These are phyloP conservation scores for Diaporthe eres DNA, from an alignment of 2,329 filamentous ascomycete genomes.

Conservation along the genomic window DNA sequence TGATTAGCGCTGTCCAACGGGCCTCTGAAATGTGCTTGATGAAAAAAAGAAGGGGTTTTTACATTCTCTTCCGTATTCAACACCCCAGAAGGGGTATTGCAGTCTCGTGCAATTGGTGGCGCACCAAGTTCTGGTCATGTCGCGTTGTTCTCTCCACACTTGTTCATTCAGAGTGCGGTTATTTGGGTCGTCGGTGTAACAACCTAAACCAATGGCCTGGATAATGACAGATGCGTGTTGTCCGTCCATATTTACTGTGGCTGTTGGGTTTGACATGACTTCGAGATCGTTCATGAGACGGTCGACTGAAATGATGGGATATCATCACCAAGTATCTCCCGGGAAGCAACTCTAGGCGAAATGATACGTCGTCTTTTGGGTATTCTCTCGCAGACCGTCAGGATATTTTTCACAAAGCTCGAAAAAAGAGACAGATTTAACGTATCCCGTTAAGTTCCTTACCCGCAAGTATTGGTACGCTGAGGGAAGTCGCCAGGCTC, in stretches of 20 bases:
- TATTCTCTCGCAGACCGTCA: too few species aligned
- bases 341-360: not conserved
- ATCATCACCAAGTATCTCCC: not conserved
- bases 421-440: not conserved
- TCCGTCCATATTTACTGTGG: not conserved
- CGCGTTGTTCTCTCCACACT: not conserved
- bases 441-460: not conserved
- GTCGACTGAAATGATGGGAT: not conserved
- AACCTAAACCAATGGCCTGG: not conserved
- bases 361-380: too few species aligned
- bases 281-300: too few species aligned
- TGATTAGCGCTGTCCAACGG: not conserved
- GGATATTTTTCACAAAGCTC: not conserved
- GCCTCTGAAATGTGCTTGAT: not conserved
- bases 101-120: not conserved
- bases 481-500: not conserved
- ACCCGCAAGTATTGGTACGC: not conserved
- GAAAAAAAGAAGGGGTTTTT: not conserved
- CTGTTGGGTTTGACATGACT: not conserved
- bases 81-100: not conserved
- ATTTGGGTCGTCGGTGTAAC: not conserved
- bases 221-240: not conserved
- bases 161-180: not conserved
- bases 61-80: slow-evolving; percentile 6
- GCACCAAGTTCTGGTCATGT: not conserved